Conservation (phyloP, 306 rosid genomes). For the Sindora glabra region DNA sequence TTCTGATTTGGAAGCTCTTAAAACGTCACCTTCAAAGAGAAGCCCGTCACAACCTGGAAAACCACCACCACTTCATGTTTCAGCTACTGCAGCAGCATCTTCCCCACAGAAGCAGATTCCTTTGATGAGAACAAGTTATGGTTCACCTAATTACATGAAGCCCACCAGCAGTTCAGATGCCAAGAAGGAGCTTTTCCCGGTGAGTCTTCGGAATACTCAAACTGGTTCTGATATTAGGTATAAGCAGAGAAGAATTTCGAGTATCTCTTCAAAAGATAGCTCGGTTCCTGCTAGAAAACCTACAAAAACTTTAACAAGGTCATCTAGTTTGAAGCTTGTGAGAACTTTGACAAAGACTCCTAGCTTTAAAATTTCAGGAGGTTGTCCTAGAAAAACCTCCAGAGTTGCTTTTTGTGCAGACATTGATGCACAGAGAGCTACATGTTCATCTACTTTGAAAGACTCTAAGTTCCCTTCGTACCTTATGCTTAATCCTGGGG, state of each 20-base stretch:
- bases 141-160: constrained; percentile 92
- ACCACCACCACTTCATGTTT: constrained; percentile 28
- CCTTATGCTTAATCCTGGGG: constrained; percentile 59
- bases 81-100: constrained; percentile 16
- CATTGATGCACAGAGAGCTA: constrained; percentile 38
- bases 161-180: constrained; percentile 88
- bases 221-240: constrained; percentile 24
- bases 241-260: constrained; percentile 14
- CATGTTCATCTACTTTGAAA: constrained; percentile 87
- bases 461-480: constrained; percentile 68
- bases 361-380: constrained; percentile 57
- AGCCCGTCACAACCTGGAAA: constrained; percentile 36
- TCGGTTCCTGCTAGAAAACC: constrained; percentile 34
- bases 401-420: constrained; percentile 43
- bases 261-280: constrained; percentile 26
- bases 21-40: constrained; percentile 27
- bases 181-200: constrained; percentile 61
- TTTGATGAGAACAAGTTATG: constrained; percentile 24
- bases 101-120: constrained; percentile 35
- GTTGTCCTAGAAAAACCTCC: constrained; percentile 43
- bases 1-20: constrained; percentile 52
- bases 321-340: constrained; percentile 48
- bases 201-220: constrained; percentile 41
- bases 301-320: constrained; percentile 31
- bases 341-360: constrained; percentile 67